phyloP scores from a whole-genome alignment of 768 basidiomycete species.

The Amanita pallidorosea region DNA sequence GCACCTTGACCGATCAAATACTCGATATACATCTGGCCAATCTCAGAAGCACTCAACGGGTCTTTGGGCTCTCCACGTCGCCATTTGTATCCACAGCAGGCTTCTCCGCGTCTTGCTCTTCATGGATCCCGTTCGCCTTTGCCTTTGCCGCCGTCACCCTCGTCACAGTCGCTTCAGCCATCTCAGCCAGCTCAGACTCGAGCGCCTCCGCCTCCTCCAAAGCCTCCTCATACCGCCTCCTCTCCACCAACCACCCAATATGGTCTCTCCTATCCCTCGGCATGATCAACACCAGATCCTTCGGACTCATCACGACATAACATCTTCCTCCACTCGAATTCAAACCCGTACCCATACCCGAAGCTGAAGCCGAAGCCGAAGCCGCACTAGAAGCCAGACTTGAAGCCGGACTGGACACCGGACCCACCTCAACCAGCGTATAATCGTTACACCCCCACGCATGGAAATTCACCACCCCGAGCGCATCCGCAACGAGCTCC shows the following conservation, averaged over 20 bases:
- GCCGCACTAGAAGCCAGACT: too few relatives aligned
- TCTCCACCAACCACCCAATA: slow-evolving; percentile 85
- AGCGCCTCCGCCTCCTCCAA: slow-evolving; percentile 69
- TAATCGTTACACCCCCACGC: slow-evolving; percentile 93
- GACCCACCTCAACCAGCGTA: slow-evolving; percentile 43
- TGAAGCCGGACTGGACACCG: background rate
- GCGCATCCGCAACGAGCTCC: slow-evolving; percentile 76
- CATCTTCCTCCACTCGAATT: slow-evolving; percentile 27
- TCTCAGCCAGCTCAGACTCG: slow-evolving; percentile 25
- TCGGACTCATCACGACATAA: slow-evolving; percentile 81
- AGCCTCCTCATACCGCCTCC: slow-evolving; percentile 81
- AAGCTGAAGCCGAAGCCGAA: too few relatives aligned
- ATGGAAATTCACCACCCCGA: slow-evolving; percentile 70
- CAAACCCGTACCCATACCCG: too few relatives aligned
- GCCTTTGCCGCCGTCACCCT: background rate
- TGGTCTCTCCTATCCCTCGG: slow-evolving; percentile 86
- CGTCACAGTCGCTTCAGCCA: background rate
- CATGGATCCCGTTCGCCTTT: slow-evolving; percentile 1
- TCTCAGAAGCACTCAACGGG: slow-evolving; percentile 46
- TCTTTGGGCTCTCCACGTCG: slow-evolving; percentile 19
- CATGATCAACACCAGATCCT: slow-evolving; percentile 79
- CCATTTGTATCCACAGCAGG: background rate
- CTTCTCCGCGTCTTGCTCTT: background rate
- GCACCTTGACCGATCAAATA: slow-evolving; percentile 75
- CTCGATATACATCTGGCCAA: slow-evolving; percentile 81